phyloP scores from a whole-genome alignment of 345 rosid species.

The Salix purpurea region DNA sequence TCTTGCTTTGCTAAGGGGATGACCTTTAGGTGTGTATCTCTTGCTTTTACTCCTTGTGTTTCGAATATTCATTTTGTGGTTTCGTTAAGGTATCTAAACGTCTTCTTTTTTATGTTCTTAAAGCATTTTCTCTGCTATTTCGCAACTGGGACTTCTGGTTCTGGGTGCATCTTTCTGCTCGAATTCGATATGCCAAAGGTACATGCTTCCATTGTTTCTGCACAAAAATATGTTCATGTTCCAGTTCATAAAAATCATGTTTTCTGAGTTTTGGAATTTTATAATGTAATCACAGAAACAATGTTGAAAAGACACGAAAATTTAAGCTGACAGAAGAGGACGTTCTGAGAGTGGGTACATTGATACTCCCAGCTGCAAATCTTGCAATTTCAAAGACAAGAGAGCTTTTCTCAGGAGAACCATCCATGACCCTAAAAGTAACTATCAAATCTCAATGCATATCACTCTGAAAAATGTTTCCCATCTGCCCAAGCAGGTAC shows the following conservation, averaged over 20 bases:
- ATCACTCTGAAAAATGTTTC: neutral
- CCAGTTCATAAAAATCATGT: neutral
- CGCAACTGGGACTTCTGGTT: conserved; percentile 74
- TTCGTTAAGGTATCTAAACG: conserved; percentile 1
- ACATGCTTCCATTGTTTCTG: neutral
- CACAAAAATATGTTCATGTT: neutral
- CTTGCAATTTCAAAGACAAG: conserved; percentile 59
- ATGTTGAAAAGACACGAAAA: conserved; percentile 33
- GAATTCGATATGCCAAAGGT: conserved; percentile 71
- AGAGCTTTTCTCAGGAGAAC: conserved; percentile 91
- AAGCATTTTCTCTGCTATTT: conserved; percentile 66
- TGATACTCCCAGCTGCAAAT: conserved; percentile 70
- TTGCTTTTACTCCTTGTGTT: neutral
- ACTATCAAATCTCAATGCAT: neutral
- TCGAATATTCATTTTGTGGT: conserved; percentile 1
- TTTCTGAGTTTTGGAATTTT: neutral
- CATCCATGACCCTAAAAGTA: conserved; percentile 89
- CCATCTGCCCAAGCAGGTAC: conserved; percentile 5
- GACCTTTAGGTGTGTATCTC: conserved; percentile 55
- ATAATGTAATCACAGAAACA: conserved; percentile 37
- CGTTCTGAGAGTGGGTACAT: conserved; percentile 52
- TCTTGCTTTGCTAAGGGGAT: conserved; percentile 79
- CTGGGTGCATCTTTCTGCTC: conserved; percentile 78
- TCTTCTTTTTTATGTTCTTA: conserved; percentile 17
- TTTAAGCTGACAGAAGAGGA: conserved; percentile 68